Evolutionary conservation across 805 yeast species (phyloP), one percentile per base, ranked within the genome.

Genomic region (Yamadazyma scolyti): DNA sequence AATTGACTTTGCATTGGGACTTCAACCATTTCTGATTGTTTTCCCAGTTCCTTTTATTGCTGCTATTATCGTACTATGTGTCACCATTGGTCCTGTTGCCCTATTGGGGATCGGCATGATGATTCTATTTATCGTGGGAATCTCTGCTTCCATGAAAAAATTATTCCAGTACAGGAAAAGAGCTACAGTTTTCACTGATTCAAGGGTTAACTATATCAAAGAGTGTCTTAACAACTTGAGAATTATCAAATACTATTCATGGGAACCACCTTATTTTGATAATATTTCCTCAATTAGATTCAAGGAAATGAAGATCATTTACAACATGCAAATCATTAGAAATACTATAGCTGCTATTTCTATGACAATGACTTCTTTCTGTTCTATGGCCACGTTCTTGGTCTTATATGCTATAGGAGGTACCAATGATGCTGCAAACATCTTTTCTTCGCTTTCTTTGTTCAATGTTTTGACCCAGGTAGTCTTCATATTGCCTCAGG

Each of bases 221-320:
- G 97, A 89, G 54, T 73, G 86, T 21, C 63, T 89, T 40, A 77
- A 73, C 47, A 77, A 82, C 42, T 73, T 89, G 69, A 84, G 83
- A 48, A 71, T 80, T 52, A 84, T 89, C 55, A 89, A 89, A 61
- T 82, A 73, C 52, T 89, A 88, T 53, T 84, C 94, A 1, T 89
- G 96, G 96, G 97, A 89, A 58, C 65, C 65, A 18, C 87, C 96
- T 1, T 89, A 86, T 52, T 67, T 68, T 31, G 52, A 68, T 5
- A 61, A 70, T 30, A 70, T 89, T 20, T 50, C 73, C 10, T 66
- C 62, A 9, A 62, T 74, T 18, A 74, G 97, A 52, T 44, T 49
- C 1, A 48, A 61, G 13, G 96, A 88, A 57, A 78, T 82, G 71
- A 43, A 47, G 3, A 61, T 66, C 29, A 70, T 88, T 36, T 68